Evolutionary conservation across 164 flowering plant genomes (phyloP).

Genomic region (Chloranthus sessilifolius): DNA sequence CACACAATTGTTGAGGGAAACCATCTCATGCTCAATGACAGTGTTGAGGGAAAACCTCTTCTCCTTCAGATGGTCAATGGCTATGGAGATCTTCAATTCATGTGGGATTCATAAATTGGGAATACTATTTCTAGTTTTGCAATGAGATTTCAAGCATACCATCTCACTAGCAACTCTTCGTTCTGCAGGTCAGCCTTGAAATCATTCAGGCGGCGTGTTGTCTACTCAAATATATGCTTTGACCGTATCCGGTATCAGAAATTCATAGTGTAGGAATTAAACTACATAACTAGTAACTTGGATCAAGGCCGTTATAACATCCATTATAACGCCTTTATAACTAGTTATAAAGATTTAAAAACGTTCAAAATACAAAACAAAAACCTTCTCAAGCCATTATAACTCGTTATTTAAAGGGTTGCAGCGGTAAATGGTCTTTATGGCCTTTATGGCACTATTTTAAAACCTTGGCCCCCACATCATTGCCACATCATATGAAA

Average conservation of each 20-base stretch:
- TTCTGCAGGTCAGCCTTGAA: constrained; percentile 76
- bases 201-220: constrained; percentile 71
- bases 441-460: no score
- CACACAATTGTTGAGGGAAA: no score
- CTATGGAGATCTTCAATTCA: constrained; percentile 59
- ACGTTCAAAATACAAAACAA: no score
- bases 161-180: constrained; percentile 9
- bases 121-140: background rate
- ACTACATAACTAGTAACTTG: no score
- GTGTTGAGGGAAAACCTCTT: constrained; percentile 56
- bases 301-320: no score
- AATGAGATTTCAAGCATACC: background rate
- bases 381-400: no score
- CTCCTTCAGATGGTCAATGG: constrained; percentile 80
- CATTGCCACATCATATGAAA: no score
- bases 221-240: constrained; percentile 64
- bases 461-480: no score
- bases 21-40: constrained; percentile 72
- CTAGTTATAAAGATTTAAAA: no score
- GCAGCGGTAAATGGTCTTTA: no score
- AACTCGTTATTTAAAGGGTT: no score
- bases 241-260: constrained; percentile 68
- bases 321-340: no score
- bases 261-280: background rate
- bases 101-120: constrained; percentile 52